Base-by-base conservation (phyloP, 2,329 filamentous ascomycete species). In the Coleophoma eucalyptorum region DNA sequence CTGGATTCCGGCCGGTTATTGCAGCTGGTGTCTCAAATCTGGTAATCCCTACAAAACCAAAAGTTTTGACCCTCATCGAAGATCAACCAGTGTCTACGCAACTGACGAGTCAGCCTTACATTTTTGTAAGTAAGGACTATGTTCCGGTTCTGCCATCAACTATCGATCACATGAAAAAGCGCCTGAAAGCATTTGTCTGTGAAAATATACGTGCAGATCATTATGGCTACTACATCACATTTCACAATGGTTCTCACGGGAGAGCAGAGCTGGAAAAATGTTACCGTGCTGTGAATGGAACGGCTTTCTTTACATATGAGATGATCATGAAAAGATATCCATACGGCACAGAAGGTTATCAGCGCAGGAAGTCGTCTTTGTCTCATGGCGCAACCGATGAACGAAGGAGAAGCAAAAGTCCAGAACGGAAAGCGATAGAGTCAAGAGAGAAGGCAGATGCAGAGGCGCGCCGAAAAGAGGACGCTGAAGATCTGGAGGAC, bases 191-290 rank as follows among this genome's bases (percentile, higher is more conserved):
- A 46, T 96, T 89, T 66, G 77, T 82, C 52, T 90, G 92, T 70
- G 84, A 89, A 56, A 85, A 91, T 46, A 87, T 99, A 47, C 82
- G 90, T 33, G 83, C 89, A 53, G 94, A 99, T 66, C 83, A 83
- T 52, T 87, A 84, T 0, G 94, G 94, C 1, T 99, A 97, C 68
- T 97, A 90, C 66, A 83, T 97, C 48, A 76, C 91, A n/a, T 99
- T 99, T 63, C 83, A 89, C 46, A 87, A 93, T 61, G 89, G 84
- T 2, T 80, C 81, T 49, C 76, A 79, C 8, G 93, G 93, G 3
- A 86, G 91, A 61, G 77, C 85, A 50, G 91, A 97, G 69, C 86
- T 90, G 1, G 86, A 89, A 58, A 80, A 88, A 55, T 97, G 92
- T 65, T 92, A 83, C 67, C 78, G 82, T 49, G 80, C 85, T 47